phyloP scores from a whole-genome alignment of 352 stramenopile species.

The Globisporangium spiculum region DNA sequence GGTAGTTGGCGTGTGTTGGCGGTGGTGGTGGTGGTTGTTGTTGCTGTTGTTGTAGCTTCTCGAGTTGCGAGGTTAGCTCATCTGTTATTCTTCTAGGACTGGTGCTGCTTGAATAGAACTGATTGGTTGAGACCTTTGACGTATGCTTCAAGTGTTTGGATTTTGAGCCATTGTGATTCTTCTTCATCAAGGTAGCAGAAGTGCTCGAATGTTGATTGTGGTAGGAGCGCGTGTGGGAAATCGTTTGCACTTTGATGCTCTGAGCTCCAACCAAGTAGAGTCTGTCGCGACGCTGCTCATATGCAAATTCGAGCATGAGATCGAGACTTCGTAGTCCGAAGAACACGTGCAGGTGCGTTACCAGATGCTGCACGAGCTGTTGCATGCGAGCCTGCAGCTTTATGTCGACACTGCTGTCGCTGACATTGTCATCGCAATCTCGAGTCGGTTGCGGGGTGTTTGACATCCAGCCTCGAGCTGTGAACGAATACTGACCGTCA shows the following conservation, averaged over 20 bases:
- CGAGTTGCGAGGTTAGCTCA: background rate
- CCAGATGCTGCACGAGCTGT: background rate
- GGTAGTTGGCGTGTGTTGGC: conserved; percentile 11
- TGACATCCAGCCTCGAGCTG: background rate
- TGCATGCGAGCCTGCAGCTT: background rate
- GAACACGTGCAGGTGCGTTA: conserved; percentile 18
- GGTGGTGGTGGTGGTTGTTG: background rate
- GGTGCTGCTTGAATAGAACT: background rate
- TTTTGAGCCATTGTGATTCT: background rate
- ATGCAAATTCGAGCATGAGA: conserved; percentile 9
- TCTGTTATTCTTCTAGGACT: background rate
- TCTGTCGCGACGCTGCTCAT: background rate
- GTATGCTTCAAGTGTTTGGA: background rate
- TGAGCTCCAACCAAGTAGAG: conserved; percentile 21
- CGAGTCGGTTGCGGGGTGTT: background rate
- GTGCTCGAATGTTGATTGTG: background rate
- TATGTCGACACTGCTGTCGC: background rate
- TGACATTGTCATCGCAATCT: background rate
- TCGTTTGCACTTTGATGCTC: background rate
- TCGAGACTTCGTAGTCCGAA: conserved; percentile 12
- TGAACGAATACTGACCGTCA: conserved; percentile 5
- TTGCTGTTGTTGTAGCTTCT: background rate
- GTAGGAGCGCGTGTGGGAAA: background rate
- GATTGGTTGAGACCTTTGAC: background rate
- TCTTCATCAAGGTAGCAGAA: background rate